Evolutionary conservation across 2,329 filamentous ascomycete species (phyloP).

Genomic region (Coleophoma cylindrospora): DNA sequence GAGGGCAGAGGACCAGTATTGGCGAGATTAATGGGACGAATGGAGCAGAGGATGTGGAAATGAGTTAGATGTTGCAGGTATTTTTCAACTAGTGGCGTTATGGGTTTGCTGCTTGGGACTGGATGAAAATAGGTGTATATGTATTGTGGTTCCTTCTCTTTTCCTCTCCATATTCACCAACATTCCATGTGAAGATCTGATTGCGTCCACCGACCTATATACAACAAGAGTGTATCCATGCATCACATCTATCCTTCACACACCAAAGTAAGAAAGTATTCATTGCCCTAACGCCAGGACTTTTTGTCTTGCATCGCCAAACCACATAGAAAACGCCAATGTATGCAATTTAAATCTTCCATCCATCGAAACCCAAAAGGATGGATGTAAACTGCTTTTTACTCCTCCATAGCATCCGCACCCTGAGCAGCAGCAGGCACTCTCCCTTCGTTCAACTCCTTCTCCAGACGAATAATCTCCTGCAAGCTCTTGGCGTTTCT

Average conservation of each 20-base stretch:
- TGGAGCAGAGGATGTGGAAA: slow-evolving; percentile 21
- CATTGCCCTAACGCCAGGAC: no score
- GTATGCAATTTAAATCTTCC: background rate
- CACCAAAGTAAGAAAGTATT: no score
- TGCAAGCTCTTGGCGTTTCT: slow-evolving; percentile 82
- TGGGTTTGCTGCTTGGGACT: no score
- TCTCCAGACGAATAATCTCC: slow-evolving; percentile 87
- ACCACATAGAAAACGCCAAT: slow-evolving; percentile 5
- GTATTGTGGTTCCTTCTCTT: no score
- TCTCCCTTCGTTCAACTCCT: slow-evolving; percentile 83
- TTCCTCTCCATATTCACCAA: no score
- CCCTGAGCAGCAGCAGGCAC: slow-evolving; percentile 65
- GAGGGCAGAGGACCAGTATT: slow-evolving; percentile 12
- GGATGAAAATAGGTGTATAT: no score
- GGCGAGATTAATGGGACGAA: slow-evolving; percentile 11
- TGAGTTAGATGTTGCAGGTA: slow-evolving; percentile 6
- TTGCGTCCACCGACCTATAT: no score
- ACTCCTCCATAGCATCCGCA: slow-evolving; percentile 59
- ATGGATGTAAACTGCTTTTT: background rate
- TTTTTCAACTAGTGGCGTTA: no score
- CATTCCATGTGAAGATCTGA: background rate
- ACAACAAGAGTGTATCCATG: no score
- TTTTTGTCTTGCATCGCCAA: no score
- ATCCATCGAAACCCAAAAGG: background rate
- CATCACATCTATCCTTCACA: no score